Conservation (phyloP, 495 filamentous ascomycete genomes). For the Parathielavia hyrcaniae region DNA sequence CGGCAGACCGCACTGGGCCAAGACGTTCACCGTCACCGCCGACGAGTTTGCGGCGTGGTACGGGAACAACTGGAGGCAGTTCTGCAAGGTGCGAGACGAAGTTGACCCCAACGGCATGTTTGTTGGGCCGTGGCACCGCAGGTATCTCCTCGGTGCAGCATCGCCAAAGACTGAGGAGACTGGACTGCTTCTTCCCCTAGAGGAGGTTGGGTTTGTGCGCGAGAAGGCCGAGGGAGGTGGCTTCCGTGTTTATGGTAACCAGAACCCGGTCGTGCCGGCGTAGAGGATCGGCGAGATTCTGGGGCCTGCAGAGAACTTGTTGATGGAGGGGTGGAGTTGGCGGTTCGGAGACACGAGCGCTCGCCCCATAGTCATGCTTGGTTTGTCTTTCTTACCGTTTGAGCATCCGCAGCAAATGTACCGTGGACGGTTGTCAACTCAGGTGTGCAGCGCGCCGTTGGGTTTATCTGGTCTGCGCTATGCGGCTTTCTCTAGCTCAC, state of each 20-base stretch:
- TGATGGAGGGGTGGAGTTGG: not conserved
- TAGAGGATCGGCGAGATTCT: conserved; percentile 17
- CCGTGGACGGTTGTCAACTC: no score
- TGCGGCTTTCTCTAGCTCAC: no score
- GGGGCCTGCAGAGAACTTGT: not conserved
- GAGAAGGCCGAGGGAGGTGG: conserved; percentile 26
- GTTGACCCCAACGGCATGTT: conserved; percentile 92
- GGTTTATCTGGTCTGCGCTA: no score
- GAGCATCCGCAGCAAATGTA: no score
- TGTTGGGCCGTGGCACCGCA: conserved; percentile 80
- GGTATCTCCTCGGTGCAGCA: conserved; percentile 53
- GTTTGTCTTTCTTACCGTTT: not conserved
- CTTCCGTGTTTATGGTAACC: conserved; percentile 26
- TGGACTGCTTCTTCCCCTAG: conserved; percentile 28
- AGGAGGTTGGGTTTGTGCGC: conserved; percentile 35
- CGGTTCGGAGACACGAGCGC: not conserved
- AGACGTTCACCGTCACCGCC: conserved; percentile 69
- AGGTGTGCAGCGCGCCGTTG: no score
- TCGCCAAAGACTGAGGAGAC: conserved; percentile 33
- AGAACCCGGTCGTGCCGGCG: conserved; percentile 19
- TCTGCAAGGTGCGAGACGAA: conserved; percentile 59
- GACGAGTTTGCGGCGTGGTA: conserved; percentile 54
- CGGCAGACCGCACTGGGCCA: conserved; percentile 94
- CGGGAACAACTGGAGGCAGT: conserved; percentile 50
- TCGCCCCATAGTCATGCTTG: not conserved